Conservation (phyloP, 164 flowering plant species). For the Liriodendron chinense region DNA sequence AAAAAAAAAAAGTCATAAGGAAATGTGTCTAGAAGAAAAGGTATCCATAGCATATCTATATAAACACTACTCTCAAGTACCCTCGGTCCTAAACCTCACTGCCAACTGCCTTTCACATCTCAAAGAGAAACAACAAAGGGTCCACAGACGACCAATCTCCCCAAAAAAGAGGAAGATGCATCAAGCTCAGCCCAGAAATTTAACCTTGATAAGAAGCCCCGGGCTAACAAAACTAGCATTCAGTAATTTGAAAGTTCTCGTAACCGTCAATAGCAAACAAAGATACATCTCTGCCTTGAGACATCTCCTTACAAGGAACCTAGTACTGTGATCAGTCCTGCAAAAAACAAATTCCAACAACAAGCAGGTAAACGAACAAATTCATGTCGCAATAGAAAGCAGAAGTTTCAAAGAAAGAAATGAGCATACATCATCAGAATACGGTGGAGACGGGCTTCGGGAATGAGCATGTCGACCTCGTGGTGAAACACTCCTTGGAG, state of each 20-base stretch:
- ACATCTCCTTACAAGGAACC: background rate
- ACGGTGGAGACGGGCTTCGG: slow-evolving; percentile 54
- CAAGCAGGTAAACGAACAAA: background rate
- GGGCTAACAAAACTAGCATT: slow-evolving; percentile 21
- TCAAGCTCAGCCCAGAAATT: slow-evolving; percentile 16
- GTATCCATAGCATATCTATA: background rate
- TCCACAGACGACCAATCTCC: background rate
- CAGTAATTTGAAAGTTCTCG: slow-evolving; percentile 17
- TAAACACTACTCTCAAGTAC: background rate
- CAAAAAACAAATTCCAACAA: slow-evolving; percentile 5
- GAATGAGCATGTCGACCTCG: slow-evolving; percentile 48
- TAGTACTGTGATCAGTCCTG: slow-evolving; percentile 32
- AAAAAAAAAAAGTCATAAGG: background rate
- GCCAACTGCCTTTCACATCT: background rate
- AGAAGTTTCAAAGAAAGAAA: background rate
- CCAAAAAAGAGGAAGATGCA: slow-evolving; percentile 10
- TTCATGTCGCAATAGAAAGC: background rate
- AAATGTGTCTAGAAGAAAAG: background rate
- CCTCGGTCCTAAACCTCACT: background rate
- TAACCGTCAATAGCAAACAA: background rate
- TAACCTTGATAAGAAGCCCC: slow-evolving; percentile 20
- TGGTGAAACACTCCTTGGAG: slow-evolving; percentile 53
- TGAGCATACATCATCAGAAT: slow-evolving; percentile 52
- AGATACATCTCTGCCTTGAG: background rate
- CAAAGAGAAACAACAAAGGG: background rate